Conservation (phyloP, 2,329 filamentous ascomycete species). For the Phialemoniopsis sp. region DNA sequence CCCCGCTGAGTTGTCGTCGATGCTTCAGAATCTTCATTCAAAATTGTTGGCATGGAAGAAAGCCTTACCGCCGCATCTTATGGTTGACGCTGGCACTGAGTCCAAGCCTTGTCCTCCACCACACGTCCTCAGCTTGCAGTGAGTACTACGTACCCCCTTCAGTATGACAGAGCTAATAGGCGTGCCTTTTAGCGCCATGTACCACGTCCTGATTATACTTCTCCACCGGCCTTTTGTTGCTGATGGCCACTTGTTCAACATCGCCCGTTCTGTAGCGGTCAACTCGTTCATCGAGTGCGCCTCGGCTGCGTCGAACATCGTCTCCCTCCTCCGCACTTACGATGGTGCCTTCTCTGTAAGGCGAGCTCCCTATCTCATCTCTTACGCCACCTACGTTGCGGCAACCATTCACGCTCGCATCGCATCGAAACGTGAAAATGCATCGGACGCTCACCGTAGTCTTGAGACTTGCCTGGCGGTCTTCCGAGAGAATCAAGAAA, state of each 20-base stretch:
- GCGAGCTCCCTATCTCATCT: slow-evolving; percentile 46
- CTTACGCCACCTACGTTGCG: slow-evolving; percentile 51
- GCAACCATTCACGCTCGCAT: slow-evolving; percentile 50
- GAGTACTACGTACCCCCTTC: neutral
- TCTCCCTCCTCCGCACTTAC: slow-evolving; percentile 5
- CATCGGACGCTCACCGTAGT: slow-evolving; percentile 31
- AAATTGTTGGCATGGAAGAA: slow-evolving; percentile 6
- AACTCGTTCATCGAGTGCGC: neutral
- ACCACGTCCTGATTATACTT: slow-evolving; percentile 35
- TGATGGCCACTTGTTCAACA: slow-evolving; percentile 8
- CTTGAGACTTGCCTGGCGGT: slow-evolving; percentile 40
- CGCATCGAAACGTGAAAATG: slow-evolving; percentile 36
- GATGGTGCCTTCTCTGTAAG: slow-evolving; percentile 31
- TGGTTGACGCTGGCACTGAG: slow-evolving; percentile 1
- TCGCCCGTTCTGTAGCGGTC: neutral
- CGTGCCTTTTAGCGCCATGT: slow-evolving; percentile 14
- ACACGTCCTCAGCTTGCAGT: slow-evolving; percentile 5
- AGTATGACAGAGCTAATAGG: too few relatives aligned
- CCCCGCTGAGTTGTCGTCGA: neutral
- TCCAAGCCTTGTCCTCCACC: slow-evolving; percentile 1
- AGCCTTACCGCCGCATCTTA: slow-evolving; percentile 3
- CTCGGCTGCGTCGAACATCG: slow-evolving; percentile 9
- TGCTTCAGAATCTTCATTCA: slow-evolving; percentile 2
- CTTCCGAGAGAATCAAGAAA: slow-evolving; percentile 43
- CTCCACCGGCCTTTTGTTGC: slow-evolving; percentile 35